phyloP scores from a whole-genome alignment of 2,329 filamentous ascomycete genomes.

The Fusarium sp. region DNA sequence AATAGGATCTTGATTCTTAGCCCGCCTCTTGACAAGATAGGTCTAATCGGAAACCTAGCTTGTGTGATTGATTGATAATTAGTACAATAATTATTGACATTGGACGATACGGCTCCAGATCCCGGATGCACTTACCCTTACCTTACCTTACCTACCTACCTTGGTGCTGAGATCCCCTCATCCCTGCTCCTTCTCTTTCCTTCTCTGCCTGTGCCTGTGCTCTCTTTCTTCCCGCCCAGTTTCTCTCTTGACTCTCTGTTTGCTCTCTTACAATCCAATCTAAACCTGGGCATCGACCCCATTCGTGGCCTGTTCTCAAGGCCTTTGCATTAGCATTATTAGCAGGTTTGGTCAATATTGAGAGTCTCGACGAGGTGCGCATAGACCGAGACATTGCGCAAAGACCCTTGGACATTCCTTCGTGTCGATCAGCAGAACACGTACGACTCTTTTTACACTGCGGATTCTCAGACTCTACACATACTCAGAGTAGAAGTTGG shows the following conservation, averaged over 20 bases:
- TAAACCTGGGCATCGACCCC: slow-evolving; percentile 21
- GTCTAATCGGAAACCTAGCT: slow-evolving; percentile 23
- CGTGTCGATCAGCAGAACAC: slow-evolving; percentile 4
- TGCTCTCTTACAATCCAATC: slow-evolving; percentile 4
- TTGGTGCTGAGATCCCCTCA: neutral
- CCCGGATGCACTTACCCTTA: neutral
- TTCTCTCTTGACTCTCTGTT: slow-evolving; percentile 1
- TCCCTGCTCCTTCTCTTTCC: slow-evolving; percentile 20
- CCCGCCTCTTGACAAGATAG: slow-evolving; percentile 13
- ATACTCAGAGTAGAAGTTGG: neutral
- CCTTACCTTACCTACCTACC: neutral
- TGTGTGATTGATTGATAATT: neutral
- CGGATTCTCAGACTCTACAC: neutral
- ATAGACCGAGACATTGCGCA: slow-evolving; percentile 27
- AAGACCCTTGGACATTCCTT: slow-evolving; percentile 25
- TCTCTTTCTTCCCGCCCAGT: neutral
- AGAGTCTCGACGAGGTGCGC: neutral
- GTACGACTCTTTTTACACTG: slow-evolving; percentile 1
- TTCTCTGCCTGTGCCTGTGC: slow-evolving; percentile 6
- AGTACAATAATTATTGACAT: slow-evolving; percentile 1
- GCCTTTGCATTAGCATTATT: neutral
- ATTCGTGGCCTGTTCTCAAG: slow-evolving; percentile 31
- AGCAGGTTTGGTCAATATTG: slow-evolving; percentile 1
- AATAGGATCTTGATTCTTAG: slow-evolving; percentile 10
- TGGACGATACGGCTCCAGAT: neutral